These are phyloP conservation scores for Chrysoporthe deuterocubensis DNA, from an alignment of 2,329 filamentous ascomycete genomes.

Conservation along the genomic window DNA sequence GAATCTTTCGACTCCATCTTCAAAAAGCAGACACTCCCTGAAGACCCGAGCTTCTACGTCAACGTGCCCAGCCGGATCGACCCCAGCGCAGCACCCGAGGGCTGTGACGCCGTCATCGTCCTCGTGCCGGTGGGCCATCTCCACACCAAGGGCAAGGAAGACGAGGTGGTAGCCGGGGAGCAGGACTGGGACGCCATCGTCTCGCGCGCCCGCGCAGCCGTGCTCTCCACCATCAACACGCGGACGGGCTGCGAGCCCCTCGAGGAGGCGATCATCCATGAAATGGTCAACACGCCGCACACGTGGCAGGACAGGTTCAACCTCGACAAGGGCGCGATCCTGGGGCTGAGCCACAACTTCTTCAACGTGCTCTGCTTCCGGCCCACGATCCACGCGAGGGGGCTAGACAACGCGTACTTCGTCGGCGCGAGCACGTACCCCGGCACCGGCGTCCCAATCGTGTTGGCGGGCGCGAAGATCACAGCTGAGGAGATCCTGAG, in stretches of 20 bases:
- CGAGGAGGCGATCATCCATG: constrained; percentile 55
- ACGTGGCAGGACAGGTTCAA: constrained; percentile 73
- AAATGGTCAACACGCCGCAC: constrained; percentile 67
- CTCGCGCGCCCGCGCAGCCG: constrained; percentile 58
- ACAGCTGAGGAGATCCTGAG: constrained; percentile 49
- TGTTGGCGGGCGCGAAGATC: constrained; percentile 70
- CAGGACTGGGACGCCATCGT: constrained; percentile 68
- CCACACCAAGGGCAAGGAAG: constrained; percentile 44
- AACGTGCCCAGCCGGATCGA: constrained; percentile 76
- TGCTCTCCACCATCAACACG: constrained; percentile 63
- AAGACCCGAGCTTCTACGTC: constrained; percentile 75
- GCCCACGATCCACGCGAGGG: constrained; percentile 58
- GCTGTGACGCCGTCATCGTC: constrained; percentile 68
- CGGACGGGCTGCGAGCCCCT: constrained; percentile 62
- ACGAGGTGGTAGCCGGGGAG: constrained; percentile 40
- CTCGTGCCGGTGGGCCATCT: constrained; percentile 75
- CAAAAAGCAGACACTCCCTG: constrained; percentile 67
- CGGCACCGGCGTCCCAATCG: constrained; percentile 76
- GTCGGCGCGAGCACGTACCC: constrained; percentile 78
- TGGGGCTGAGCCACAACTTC: constrained; percentile 73
- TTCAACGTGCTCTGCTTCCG: constrained; percentile 73
- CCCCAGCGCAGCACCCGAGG: constrained; percentile 66
- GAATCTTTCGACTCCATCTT: constrained; percentile 80
- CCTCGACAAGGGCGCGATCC: constrained; percentile 74
- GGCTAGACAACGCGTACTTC: constrained; percentile 64